Base-by-base conservation (phyloP, 179 eudicot species). In the Dionaea muscipula region DNA sequence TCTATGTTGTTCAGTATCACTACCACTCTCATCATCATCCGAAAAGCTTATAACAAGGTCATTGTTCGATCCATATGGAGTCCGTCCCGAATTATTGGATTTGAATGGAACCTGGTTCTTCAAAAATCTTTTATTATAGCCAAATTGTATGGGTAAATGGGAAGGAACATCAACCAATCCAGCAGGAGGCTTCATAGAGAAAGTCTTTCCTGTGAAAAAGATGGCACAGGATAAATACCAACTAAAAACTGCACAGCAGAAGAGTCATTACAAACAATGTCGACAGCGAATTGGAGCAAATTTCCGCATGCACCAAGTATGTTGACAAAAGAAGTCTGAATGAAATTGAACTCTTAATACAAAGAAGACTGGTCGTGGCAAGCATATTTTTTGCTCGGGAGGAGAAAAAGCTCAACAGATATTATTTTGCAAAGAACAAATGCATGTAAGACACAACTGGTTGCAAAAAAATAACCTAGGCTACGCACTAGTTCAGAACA, bases 21-120 rank as follows among this genome's bases (percentile, higher is more conserved):
- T 85, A 57, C 78, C 79, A 70, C 86, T 80, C 51, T 84, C 89
- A 51, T 82, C 72, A 25, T 68, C 89, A 64, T 84, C 94, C 23
- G 89, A 82, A 46, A 85, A 85, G 41, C 81, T 75, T 55, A 85
- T 85, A 49, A 85, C 79, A 68, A 85, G 78, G 61, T 73, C 68
- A 57, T 44, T 52, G 56, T 64, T 51, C 6, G 22, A 51, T 50
- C 41, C 62, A 47, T 53, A 49, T 46, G 38, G 17, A 44, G 22
- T 48, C 74, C 77, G 64, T 26, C 63, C 64, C 46, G 74, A 45
- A 56, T 61, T 73, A 43, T 33, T 69, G n/a, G 61, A 52, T 54
- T 61, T 61, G 40, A 72, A 62, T n/a, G 64, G 71, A 35, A 51
- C 76, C 60, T 71, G 72, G 50, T 59, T 76, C 68, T 66, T 78